Percentiles rank a stretch among this genome's conserved stretches.
phyloP scores from a whole-genome alignment of 306 rosid species.

The Inga laurina region DNA sequence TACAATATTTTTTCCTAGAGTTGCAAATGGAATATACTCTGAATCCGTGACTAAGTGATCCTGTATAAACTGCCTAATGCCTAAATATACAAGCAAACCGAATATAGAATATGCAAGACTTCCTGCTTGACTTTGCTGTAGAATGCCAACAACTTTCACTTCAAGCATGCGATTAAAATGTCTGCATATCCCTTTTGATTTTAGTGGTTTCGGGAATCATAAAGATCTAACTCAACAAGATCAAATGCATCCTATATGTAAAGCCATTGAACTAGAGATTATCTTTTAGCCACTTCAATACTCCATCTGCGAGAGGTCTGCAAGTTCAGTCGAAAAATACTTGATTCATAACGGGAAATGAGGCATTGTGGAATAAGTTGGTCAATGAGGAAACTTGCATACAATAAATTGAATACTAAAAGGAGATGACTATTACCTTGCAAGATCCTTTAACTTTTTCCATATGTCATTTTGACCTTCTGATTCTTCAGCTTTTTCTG shows the following conservation, averaged over 20 bases:
- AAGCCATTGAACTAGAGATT: conserved; percentile 55
- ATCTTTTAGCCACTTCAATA: conserved; percentile 91
- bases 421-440: conserved; percentile 62
- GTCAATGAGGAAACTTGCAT: background rate
- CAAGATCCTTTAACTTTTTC: conserved; percentile 69
- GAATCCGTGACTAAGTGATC: conserved; percentile 25
- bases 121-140: conserved; percentile 35
- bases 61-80: conserved; percentile 25
- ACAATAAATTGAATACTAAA: conserved; percentile 15
- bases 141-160: conserved; percentile 29
- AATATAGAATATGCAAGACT: conserved; percentile 52
- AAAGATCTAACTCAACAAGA: conserved; percentile 27
- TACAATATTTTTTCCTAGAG: conserved; percentile 23
- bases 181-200: conserved; percentile 32
- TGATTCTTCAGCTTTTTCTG: conserved; percentile 49
- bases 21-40: conserved; percentile 26
- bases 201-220: conserved; percentile 24
- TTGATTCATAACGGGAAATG: conserved; percentile 12
- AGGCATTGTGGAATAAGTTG: conserved; percentile 10
- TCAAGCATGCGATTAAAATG: conserved; percentile 36
- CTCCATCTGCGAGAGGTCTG: conserved; percentile 86
- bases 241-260: conserved; percentile 19
- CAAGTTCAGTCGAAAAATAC: conserved; percentile 19
- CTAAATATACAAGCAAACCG: conserved; percentile 51
- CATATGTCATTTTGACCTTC: conserved; percentile 65